A percentile compares a stretch with the other conserved stretches of the same genome.
Conservation (phyloP, 805 yeast genomes). For the Schwanniomyces yamadae region DNA sequence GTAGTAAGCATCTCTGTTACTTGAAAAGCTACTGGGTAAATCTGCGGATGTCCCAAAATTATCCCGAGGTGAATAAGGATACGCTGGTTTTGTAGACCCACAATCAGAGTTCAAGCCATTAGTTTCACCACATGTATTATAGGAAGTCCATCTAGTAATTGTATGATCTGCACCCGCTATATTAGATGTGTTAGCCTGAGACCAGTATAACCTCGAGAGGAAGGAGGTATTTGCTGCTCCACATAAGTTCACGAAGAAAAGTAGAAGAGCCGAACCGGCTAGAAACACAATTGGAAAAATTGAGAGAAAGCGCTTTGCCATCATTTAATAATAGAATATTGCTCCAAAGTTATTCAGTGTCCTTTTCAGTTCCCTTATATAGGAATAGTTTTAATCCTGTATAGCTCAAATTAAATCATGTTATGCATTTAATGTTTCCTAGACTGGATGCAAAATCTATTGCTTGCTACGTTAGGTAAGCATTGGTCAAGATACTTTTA, state of each 20-base stretch:
- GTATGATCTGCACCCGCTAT: constrained; percentile 11
- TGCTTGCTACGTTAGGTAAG: too few relatives aligned
- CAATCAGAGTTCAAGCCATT: constrained; percentile 19
- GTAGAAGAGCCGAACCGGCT: constrained; percentile 19
- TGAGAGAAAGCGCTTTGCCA: constrained; percentile 21
- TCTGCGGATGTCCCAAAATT: constrained; percentile 17
- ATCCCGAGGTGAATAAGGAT: constrained; percentile 31
- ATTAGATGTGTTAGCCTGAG: constrained; percentile 19
- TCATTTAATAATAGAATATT: too few relatives aligned
- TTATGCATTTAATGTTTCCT: too few relatives aligned
- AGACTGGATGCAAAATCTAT: too few relatives aligned
- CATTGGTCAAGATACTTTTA: too few relatives aligned
- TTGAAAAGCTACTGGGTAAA: constrained; percentile 53
- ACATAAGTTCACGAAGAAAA: constrained; percentile 26
- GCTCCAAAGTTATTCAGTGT: too few relatives aligned
- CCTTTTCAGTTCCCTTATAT: too few relatives aligned
- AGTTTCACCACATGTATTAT: constrained; percentile 22
- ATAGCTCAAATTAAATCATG: too few relatives aligned
- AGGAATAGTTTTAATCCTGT: too few relatives aligned
- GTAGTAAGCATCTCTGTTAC: constrained; percentile 53
- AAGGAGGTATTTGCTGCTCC: constrained; percentile 23
- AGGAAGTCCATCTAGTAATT: constrained; percentile 28
- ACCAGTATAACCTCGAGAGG: constrained; percentile 25
- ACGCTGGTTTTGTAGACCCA: constrained; percentile 21
- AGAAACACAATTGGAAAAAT: constrained; percentile 24